A percentile compares a stretch with the other conserved stretches of the same genome.
Evolutionary conservation across 2,329 filamentous ascomycete genomes (phyloP).

Genomic region (Cyclaneusma minus): DNA sequence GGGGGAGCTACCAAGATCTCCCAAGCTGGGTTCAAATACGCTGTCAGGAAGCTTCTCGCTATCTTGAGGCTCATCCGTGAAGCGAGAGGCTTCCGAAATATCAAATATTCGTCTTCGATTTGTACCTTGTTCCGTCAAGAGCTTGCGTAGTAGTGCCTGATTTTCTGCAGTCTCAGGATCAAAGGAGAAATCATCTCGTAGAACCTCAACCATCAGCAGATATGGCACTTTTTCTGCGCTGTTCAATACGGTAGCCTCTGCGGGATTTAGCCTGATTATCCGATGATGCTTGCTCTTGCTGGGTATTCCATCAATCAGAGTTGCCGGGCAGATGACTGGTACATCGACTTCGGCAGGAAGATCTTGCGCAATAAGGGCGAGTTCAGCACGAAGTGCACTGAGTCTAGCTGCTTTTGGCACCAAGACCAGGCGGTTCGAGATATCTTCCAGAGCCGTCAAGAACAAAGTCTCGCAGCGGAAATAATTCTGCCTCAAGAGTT

Average conservation of each 20-base stretch:
- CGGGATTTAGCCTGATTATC: constrained; percentile 69
- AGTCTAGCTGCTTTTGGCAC: constrained; percentile 70
- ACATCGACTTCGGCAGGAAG: constrained; percentile 74
- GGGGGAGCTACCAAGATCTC: constrained; percentile 61
- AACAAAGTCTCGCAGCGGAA: constrained; percentile 73
- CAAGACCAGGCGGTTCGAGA: constrained; percentile 69
- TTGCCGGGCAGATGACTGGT: constrained; percentile 65
- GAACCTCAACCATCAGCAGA: constrained; percentile 68
- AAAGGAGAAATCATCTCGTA: constrained; percentile 71
- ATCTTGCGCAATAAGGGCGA: constrained; percentile 68
- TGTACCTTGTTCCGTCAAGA: constrained; percentile 40
- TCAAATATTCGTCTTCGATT: constrained; percentile 47
- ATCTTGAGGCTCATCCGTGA: constrained; percentile 24
- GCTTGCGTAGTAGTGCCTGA: constrained; percentile 40
- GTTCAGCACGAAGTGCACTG: constrained; percentile 65
- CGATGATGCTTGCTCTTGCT: constrained; percentile 66
- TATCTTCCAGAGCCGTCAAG: constrained; percentile 64
- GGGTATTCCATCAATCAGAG: constrained; percentile 55
- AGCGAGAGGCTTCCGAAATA: constrained; percentile 47
- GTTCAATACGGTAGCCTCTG: constrained; percentile 72
- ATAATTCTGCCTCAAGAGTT: constrained; percentile 63
- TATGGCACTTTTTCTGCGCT: constrained; percentile 80
- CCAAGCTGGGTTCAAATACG: constrained; percentile 69
- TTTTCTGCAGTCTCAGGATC: constrained; percentile 63
- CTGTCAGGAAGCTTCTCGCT: constrained; percentile 39